A percentile compares a stretch with the other conserved stretches of the same genome.
These are phyloP conservation scores for Flueggea neowawraea DNA, from an alignment of 441 rosid species.

Conservation along the genomic window DNA sequence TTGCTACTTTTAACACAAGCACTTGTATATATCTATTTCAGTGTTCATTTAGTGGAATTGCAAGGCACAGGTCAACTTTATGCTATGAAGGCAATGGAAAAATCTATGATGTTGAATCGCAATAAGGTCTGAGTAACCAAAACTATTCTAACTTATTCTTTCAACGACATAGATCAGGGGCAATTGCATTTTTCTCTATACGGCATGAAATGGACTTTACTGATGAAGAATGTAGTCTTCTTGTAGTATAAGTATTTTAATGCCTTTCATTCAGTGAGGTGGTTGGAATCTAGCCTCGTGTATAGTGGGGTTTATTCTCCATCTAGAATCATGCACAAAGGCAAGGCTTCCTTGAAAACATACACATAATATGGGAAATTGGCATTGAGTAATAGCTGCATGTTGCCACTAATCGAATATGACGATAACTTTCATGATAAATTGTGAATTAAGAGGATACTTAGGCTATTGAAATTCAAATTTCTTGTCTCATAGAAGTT, in stretches of 20 bases:
- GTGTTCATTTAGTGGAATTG: slow-evolving; percentile 95
- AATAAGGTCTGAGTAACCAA: slow-evolving; percentile 57
- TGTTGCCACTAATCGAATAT: no score
- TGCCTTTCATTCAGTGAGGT: not conserved
- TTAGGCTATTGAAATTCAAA: no score
- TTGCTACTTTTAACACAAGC: not conserved
- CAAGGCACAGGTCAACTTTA: slow-evolving; percentile 64
- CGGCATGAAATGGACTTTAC: not conserved
- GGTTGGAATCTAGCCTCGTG: no score
- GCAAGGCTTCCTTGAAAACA: no score
- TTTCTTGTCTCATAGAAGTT: not conserved
- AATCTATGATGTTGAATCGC: slow-evolving; percentile 82
- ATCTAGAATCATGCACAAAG: no score
- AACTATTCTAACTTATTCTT: not conserved
- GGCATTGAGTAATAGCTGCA: no score
- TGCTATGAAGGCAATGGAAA: slow-evolving; percentile 99
- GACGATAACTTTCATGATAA: no score
- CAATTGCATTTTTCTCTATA: not conserved
- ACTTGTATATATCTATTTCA: slow-evolving; percentile 20
- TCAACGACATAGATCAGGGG: not conserved
- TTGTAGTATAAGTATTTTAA: not conserved
- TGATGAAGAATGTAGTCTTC: not conserved
- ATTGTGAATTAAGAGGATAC: no score
- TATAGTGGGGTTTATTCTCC: no score
- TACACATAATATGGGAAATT: no score